A percentile compares a stretch with the other conserved stretches of the same genome.
These are phyloP conservation scores for Ligustrum vulgare DNA, from an alignment of 257 asterid species.

Conservation along the genomic window DNA sequence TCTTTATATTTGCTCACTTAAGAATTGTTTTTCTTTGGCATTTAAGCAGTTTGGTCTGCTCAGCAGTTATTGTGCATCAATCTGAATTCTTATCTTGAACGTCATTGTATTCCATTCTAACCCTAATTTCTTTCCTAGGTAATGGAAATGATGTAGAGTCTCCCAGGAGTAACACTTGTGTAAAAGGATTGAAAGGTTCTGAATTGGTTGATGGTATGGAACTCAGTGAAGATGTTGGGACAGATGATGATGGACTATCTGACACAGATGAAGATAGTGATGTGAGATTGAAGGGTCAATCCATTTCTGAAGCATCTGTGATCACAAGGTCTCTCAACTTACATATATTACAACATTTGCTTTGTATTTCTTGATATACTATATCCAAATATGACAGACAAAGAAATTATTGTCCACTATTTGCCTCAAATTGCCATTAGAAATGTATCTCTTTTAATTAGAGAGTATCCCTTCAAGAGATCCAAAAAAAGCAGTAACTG, in stretches of 20 bases:
- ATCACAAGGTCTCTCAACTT: conserved; percentile 43
- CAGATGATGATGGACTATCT: conserved; percentile 43
- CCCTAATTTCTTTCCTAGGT: conserved; percentile 10
- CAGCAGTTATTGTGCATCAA: not conserved
- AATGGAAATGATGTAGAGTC: conserved; percentile 47
- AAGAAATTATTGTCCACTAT: not conserved
- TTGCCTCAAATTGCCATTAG: conserved; percentile 4
- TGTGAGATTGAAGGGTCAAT: conserved; percentile 29
- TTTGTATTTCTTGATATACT: conserved; percentile 7
- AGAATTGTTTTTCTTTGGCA: conserved; percentile 9
- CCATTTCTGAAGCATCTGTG: conserved; percentile 35
- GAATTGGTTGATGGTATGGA: conserved; percentile 25
- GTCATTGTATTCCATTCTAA: not conserved
- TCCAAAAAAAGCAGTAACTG: not conserved
- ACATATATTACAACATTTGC: not conserved
- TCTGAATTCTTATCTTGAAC: conserved; percentile 1
- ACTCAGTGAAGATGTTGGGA: conserved; percentile 41
- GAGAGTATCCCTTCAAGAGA: conserved; percentile 2
- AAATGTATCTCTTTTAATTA: conserved; percentile 5
- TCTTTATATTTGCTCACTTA: not conserved
- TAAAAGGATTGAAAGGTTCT: conserved; percentile 27
- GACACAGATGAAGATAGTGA: conserved; percentile 66
- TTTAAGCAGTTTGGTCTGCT: conserved; percentile 5
- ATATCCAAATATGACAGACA: not conserved
- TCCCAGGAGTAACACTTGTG: conserved; percentile 24